These are phyloP conservation scores for Favolaschia claudopus DNA, from an alignment of 768 basidiomycete species.

Conservation along the genomic window DNA sequence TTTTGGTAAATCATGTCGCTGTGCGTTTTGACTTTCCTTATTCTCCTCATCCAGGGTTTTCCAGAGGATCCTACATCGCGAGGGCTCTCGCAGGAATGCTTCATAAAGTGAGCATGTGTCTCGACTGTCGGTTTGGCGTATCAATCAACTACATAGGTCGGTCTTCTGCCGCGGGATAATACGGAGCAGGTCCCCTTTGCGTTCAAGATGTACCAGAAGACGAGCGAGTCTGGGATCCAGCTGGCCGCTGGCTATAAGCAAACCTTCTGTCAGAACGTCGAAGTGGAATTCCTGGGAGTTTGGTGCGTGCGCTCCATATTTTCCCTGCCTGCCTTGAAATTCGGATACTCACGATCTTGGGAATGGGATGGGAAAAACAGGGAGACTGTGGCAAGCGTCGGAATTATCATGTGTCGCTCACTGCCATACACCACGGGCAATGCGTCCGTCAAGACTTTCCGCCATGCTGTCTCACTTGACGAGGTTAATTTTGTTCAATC, in stretches of 20 bases:
- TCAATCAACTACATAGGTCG: slow-evolving; percentile 55
- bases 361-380: slow-evolving; percentile 39
- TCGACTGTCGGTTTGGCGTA: background rate
- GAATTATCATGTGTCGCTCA: slow-evolving; percentile 61
- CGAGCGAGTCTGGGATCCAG: slow-evolving; percentile 49
- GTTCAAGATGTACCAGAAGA: slow-evolving; percentile 71
- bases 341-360: background rate
- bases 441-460: slow-evolving; percentile 69
- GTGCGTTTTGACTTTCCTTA: slow-evolving; percentile 2
- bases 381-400: slow-evolving; percentile 86
- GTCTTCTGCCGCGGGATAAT: slow-evolving; percentile 74
- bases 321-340: background rate
- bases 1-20: slow-evolving; percentile 56
- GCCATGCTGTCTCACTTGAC: slow-evolving; percentile 81
- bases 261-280: slow-evolving; percentile 72
- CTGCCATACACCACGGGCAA: slow-evolving; percentile 77
- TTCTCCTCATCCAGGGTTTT: slow-evolving; percentile 63
- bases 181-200: slow-evolving; percentile 76
- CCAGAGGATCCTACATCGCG: slow-evolving; percentile 70
- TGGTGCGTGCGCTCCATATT: slow-evolving; percentile 56
- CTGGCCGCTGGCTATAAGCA: slow-evolving; percentile 74
- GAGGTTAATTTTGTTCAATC: slow-evolving; percentile 54
- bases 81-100: slow-evolving; percentile 81
- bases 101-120: slow-evolving; percentile 56
- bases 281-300: slow-evolving; percentile 81